Conservation (phyloP, 202 grass and related monocot species). For the Elaeis oleifera region DNA sequence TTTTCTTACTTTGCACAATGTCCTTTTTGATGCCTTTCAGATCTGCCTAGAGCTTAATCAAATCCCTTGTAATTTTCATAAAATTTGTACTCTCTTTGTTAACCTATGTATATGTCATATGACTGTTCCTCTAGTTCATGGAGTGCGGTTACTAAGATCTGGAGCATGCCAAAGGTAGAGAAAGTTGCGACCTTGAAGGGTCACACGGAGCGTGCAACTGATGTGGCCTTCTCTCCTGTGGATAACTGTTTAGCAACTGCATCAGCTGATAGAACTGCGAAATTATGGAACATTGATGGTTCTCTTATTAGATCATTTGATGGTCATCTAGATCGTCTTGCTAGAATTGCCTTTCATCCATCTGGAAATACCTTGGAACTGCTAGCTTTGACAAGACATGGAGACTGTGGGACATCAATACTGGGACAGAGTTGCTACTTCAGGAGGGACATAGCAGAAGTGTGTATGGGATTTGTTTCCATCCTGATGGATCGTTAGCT, state of each 20-base stretch:
- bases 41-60: too few species aligned
- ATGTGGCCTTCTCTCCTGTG: constrained; percentile 79
- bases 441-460: constrained; percentile 96
- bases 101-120: too few species aligned
- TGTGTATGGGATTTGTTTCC: constrained; percentile 82
- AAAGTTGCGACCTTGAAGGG: constrained; percentile 71
- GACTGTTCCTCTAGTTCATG: constrained; percentile 55
- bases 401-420: constrained; percentile 82
- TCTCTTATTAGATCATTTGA: constrained; percentile 74
- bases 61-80: too few species aligned
- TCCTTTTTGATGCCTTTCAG: too few species aligned
- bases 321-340: constrained; percentile 93
- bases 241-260: constrained; percentile 62
- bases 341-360: constrained; percentile 83
- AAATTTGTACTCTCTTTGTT: too few species aligned
- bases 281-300: constrained; percentile 68
- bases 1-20: too few species aligned
- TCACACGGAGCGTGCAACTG: constrained; percentile 85
- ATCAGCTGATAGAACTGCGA: constrained; percentile 82
- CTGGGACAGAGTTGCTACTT: constrained; percentile 75
- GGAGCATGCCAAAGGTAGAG: constrained; percentile 89
- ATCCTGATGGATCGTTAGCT: constrained; percentile 87
- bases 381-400: constrained; percentile 98
- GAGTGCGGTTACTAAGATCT: constrained; percentile 76
- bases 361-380: constrained; percentile 87